A percentile compares a stretch with the other conserved stretches of the same genome.
phyloP scores from a whole-genome alignment of 2,329 filamentous ascomycete genomes.

The Trichoderma arundinaceum region DNA sequence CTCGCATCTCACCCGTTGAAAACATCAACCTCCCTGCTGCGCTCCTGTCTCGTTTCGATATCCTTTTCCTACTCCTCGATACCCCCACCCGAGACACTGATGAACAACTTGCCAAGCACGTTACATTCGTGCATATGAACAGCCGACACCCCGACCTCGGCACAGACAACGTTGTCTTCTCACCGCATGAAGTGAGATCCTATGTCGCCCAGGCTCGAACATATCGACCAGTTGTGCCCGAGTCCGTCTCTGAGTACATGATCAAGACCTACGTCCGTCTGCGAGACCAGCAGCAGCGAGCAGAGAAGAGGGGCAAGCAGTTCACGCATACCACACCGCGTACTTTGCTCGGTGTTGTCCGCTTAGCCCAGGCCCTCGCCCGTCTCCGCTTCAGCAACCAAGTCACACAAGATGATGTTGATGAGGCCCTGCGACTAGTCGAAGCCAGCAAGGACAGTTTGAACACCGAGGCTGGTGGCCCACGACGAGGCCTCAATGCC shows the following conservation, averaged over 20 bases:
- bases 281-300: constrained; percentile 87
- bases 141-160: constrained; percentile 83
- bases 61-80: constrained; percentile 95
- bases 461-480: constrained; percentile 69
- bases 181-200: constrained; percentile 89
- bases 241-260: constrained; percentile 90
- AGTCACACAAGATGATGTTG: constrained; percentile 90
- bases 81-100: constrained; percentile 88
- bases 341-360: constrained; percentile 89
- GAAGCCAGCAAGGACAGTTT: constrained; percentile 94
- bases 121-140: constrained; percentile 97
- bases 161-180: constrained; percentile 73
- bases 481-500: constrained; percentile 73
- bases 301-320: constrained; percentile 88
- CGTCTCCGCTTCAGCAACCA: constrained; percentile 85
- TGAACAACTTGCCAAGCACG: constrained; percentile 92
- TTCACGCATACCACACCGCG: constrained; percentile 94
- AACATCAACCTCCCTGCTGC: constrained; percentile 99
- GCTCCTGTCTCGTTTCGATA: constrained; percentile 93
- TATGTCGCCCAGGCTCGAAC: constrained; percentile 93
- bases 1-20: constrained; percentile 93
- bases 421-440: constrained; percentile 88
- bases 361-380: constrained; percentile 90
- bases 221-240: constrained; percentile 85
- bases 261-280: constrained; percentile 95